Conservation (phyloP, 208 protist species). For the Leishmania braziliensis region DNA sequence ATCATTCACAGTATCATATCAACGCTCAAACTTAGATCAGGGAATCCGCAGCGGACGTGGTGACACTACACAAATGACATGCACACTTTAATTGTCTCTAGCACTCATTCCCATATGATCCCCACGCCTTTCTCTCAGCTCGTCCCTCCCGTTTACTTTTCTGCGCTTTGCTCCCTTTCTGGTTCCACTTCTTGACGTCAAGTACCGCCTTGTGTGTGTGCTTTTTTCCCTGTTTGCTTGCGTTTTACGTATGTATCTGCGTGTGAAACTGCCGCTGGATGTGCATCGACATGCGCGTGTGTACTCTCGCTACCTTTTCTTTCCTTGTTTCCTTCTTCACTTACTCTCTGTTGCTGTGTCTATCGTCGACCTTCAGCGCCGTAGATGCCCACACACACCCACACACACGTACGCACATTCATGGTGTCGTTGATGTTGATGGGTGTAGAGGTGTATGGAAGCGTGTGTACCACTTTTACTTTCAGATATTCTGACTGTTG, state of each 20-base stretch:
- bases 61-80: background rate
- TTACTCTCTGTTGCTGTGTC: background rate
- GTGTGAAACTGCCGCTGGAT: background rate
- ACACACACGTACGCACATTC: conserved; percentile 7
- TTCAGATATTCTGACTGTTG: too few relatives aligned
- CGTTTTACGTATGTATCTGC: background rate
- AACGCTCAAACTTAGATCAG: background rate
- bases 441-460: background rate
- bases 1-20: background rate
- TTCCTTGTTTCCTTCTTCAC: background rate
- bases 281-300: background rate
- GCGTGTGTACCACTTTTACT: too few relatives aligned
- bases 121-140: background rate
- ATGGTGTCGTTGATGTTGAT: background rate
- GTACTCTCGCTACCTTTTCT: too few relatives aligned
- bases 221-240: background rate
- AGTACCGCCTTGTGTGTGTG: background rate
- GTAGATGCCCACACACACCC: background rate
- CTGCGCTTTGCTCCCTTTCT: background rate
- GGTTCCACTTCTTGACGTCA: background rate
- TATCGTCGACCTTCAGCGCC: background rate
- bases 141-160: background rate
- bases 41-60: background rate
- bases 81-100: background rate
- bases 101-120: background rate